A percentile compares a stretch with the other conserved stretches of the same genome.
Evolutionary conservation across 768 basidiomycete genomes (phyloP).

Genomic region (Mycena rebaudengoi): DNA sequence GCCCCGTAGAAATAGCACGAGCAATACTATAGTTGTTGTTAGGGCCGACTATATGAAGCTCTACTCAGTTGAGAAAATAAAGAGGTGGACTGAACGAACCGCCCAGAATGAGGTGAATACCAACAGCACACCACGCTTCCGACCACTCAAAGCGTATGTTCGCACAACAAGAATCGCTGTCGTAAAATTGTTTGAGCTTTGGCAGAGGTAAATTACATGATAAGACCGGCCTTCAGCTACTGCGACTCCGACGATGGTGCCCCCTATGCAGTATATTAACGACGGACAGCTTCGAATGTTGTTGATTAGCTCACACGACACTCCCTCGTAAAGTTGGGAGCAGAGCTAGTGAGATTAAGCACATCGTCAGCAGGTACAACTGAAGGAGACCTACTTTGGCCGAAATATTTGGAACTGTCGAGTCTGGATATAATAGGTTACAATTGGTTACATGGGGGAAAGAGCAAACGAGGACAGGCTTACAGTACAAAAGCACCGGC

Average conservation of each 20-base stretch:
- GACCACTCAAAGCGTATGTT: constrained; percentile 23
- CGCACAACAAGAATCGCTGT: constrained; percentile 20
- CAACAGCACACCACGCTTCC: constrained; percentile 7
- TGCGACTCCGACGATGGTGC: constrained; percentile 21
- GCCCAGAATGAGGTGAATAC: constrained; percentile 15
- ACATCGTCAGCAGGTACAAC: too few relatives aligned
- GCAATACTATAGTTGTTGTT: background rate
- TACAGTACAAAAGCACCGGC: constrained; percentile 21
- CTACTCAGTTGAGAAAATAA: background rate
- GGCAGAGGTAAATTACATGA: background rate
- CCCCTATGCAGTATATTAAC: constrained; percentile 2
- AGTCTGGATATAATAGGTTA: too few relatives aligned
- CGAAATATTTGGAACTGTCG: constrained; percentile 7
- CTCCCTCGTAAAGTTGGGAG: constrained; percentile 12
- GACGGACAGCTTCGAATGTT: background rate
- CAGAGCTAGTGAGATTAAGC: too few relatives aligned
- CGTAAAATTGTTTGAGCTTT: background rate
- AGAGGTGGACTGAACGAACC: too few relatives aligned
- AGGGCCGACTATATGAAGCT: background rate
- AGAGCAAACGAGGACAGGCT: background rate
- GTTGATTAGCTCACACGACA: constrained; percentile 15
- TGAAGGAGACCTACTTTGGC: background rate
- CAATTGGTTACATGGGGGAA: background rate
- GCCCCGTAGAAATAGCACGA: constrained; percentile 7
- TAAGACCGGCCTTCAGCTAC: constrained; percentile 12